These are phyloP conservation scores for Castanea sativa DNA, from an alignment of 306 rosid species.

Conservation along the genomic window DNA sequence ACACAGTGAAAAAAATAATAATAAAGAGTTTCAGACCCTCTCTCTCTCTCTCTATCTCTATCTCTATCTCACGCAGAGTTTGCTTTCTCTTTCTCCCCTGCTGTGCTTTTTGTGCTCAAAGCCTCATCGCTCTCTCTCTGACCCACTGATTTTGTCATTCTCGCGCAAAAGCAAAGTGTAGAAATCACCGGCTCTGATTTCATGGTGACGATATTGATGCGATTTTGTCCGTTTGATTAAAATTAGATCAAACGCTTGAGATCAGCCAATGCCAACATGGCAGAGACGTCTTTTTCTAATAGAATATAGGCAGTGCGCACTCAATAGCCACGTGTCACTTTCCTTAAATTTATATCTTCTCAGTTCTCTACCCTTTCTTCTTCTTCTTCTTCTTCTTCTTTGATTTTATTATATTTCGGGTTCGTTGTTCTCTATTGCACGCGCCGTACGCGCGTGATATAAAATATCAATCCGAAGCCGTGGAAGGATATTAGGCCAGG, in stretches of 20 bases:
- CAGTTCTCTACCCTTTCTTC: neutral
- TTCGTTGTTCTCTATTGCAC: neutral
- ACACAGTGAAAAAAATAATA: neutral
- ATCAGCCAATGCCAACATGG: conserved; percentile 41
- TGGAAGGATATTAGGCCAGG: neutral
- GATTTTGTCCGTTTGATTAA: conserved; percentile 4
- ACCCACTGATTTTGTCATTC: neutral
- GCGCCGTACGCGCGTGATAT: conserved; percentile 5
- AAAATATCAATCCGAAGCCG: neutral
- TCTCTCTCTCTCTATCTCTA: neutral
- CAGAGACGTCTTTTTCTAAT: conserved; percentile 38
- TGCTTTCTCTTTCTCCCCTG: neutral
- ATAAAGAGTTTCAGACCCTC: too few species aligned
- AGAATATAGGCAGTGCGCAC: conserved; percentile 30
- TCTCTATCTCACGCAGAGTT: neutral
- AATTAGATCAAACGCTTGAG: conserved; percentile 18
- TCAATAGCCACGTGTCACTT: conserved; percentile 34
- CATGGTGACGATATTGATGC: neutral
- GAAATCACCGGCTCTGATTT: conserved; percentile 18
- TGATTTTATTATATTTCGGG: neutral
- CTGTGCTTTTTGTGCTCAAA: neutral
- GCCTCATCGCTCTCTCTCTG: conserved; percentile 1
- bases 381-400: too few species aligned
- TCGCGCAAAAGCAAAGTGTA: conserved; percentile 7
- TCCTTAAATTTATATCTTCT: conserved; percentile 17